Conservation (phyloP, 2,329 filamentous ascomycete species). For the Fusarium ramigenum region DNA sequence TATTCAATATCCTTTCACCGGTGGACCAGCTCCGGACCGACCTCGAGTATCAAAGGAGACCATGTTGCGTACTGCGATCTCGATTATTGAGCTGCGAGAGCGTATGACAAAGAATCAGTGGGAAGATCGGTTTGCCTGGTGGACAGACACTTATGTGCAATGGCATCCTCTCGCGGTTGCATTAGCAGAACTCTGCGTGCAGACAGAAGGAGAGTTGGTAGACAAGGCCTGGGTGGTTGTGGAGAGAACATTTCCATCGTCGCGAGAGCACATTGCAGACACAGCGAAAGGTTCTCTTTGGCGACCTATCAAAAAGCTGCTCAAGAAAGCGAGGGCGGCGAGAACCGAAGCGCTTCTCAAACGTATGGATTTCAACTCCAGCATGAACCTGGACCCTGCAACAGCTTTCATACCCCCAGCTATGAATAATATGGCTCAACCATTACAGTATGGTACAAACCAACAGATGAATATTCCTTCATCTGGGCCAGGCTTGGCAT, state of each 20-base stretch:
- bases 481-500: constrained; percentile 6
- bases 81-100: constrained; percentile 55
- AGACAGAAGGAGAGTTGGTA: constrained; percentile 56
- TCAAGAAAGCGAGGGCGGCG: constrained; percentile 58
- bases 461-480: not conserved
- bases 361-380: constrained; percentile 33
- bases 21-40: constrained; percentile 40
- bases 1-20: constrained; percentile 56
- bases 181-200: constrained; percentile 61
- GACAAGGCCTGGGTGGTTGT: constrained; percentile 61
- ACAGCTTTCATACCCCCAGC: not conserved
- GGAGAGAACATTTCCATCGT: constrained; percentile 55
- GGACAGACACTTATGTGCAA: constrained; percentile 60
- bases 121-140: constrained; percentile 56
- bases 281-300: constrained; percentile 60
- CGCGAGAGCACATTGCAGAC: constrained; percentile 59
- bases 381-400: not conserved
- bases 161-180: constrained; percentile 65
- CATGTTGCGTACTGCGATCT: constrained; percentile 58
- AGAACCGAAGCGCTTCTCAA: constrained; percentile 46
- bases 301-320: constrained; percentile 63
- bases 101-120: constrained; percentile 46
- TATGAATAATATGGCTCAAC: constrained; percentile 9
- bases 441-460: constrained; percentile 12
- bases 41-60: constrained; percentile 51